Base-by-base conservation (phyloP, 177 flowering plant species). In the Tripterygium wilfordii region DNA sequence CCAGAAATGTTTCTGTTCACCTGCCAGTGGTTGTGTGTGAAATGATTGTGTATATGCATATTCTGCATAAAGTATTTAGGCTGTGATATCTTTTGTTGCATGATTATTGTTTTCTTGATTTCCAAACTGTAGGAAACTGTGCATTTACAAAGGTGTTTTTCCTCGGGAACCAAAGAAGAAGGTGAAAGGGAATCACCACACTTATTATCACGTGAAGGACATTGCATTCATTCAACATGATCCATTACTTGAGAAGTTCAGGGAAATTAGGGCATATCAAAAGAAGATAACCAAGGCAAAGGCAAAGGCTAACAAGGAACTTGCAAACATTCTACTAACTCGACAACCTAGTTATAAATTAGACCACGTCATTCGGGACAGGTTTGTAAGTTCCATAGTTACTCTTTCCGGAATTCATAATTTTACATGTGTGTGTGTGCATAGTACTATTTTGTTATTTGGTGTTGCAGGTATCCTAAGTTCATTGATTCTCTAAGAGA, bases 161-260 rank as follows among this genome's bases (percentile, higher is more conserved):
- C 97, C 99, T 0, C 70, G 95, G 58, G 97, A 80, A 28, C 97
- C 97, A 20, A 92, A 84, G 77, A 92, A 84, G 79, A 89, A 89
- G 73, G 53, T 79, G 19, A 78, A 78, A 52, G 99, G 99, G 52
- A 86, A 72, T 52, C 88, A 92, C 64, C 95, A 86, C 33, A 84
- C 97, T 2, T 92, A 92, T 49, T 89, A 92, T 63, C 89, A 80
- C 52, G 46, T 61, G 53, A 92, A 92, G 77, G 99, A 92, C 54
- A 65, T 89, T 41, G 32, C 64, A 37, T 86, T 80, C 60, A 66
- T 89, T 54, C 76, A 67, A 9, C 89, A 89, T 45, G 97, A 89
- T 5, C 91, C 95, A 0, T 38, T 92, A 13, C 65, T 86, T 1
- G 86, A 82, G 61, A 75, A 53, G 42, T 74, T 78, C 21, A 80